phyloP scores from a whole-genome alignment of 257 asterid species.

The Datura wrightii region DNA sequence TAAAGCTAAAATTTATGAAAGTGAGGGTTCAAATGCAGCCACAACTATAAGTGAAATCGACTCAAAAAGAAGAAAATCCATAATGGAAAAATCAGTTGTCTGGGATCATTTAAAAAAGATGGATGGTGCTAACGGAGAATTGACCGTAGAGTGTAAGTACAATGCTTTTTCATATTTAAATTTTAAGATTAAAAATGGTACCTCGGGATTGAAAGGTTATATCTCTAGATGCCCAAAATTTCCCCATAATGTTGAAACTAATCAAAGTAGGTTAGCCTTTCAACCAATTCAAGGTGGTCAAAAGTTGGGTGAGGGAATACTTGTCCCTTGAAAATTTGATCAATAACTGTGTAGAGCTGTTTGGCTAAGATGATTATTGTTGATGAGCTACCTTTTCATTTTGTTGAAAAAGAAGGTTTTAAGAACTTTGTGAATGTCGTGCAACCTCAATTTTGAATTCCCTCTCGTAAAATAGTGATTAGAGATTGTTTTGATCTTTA shows the following conservation, averaged over 20 bases:
- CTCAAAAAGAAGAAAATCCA: too few species aligned
- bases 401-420: neutral
- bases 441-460: slow-evolving; percentile 1
- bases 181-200: too few species aligned
- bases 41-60: too few species aligned
- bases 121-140: neutral
- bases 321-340: slow-evolving; percentile 1
- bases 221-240: neutral
- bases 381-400: neutral
- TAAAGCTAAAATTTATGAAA: too few species aligned
- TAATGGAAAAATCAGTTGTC: too few species aligned
- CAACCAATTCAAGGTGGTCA: neutral
- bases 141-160: too few species aligned
- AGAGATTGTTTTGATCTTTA: slow-evolving; percentile 2
- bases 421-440: neutral
- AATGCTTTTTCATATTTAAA: too few species aligned
- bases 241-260: neutral
- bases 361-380: slow-evolving; percentile 12
- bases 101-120: neutral
- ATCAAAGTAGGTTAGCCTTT: neutral
- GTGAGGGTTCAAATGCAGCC: too few species aligned
- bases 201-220: neutral
- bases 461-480: neutral
- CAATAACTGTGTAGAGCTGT: neutral
- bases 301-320: neutral